A percentile compares a stretch with the other conserved stretches of the same genome.
phyloP scores from a whole-genome alignment of 352 stramenopile species.

The Phytophthora lateralis region DNA sequence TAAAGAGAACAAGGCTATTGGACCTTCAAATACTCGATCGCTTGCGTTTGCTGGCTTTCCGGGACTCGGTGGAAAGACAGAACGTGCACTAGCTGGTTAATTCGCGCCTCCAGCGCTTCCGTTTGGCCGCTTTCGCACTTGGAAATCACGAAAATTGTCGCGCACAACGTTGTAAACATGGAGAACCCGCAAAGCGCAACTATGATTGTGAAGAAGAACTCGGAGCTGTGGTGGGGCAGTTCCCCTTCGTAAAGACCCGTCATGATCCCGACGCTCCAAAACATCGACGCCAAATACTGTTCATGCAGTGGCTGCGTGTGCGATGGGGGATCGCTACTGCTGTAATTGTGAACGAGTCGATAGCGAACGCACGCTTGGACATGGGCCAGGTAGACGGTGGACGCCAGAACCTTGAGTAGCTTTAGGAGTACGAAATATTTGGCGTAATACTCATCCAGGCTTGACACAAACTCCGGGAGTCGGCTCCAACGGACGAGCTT shows the following conservation, averaged over 20 bases:
- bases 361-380: constrained; percentile 63
- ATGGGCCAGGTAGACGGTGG: constrained; percentile 60
- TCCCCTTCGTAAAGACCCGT: constrained; percentile 79
- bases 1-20: neutral
- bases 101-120: constrained; percentile 60
- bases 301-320: constrained; percentile 10
- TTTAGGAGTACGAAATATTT: constrained; percentile 64
- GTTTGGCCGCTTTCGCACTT: constrained; percentile 74
- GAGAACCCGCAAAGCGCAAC: constrained; percentile 72
- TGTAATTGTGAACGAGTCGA: constrained; percentile 46
- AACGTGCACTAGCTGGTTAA: constrained; percentile 79
- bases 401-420: constrained; percentile 51
- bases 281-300: constrained; percentile 55
- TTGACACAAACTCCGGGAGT: constrained; percentile 48
- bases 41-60: constrained; percentile 57
- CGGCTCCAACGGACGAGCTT: constrained; percentile 46
- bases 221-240: constrained; percentile 44
- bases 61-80: constrained; percentile 71
- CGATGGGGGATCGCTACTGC: constrained; percentile 34
- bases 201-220: constrained; percentile 72
- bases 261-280: constrained; percentile 76
- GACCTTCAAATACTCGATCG: constrained; percentile 70
- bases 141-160: constrained; percentile 82
- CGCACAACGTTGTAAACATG: constrained; percentile 70
- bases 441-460: constrained; percentile 67